Evolutionary conservation across 2,329 filamentous ascomycete species (phyloP).

Genomic region (Diaporthe longicolla): DNA sequence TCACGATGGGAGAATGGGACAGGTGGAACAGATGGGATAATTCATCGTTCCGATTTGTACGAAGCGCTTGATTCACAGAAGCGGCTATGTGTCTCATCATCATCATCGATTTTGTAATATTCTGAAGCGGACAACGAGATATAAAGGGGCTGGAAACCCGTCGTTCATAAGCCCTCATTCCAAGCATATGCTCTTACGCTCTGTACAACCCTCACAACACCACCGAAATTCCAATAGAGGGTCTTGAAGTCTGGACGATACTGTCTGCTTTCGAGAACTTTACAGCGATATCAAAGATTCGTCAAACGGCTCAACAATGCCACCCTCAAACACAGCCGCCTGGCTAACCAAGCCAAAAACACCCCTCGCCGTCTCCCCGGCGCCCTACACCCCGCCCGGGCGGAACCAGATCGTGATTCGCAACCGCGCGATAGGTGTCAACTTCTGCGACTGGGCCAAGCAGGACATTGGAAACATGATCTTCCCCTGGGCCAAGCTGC

Average conservation of each 20-base stretch:
- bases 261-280: fast-evolving
- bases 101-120: not conserved
- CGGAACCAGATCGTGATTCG: slow-evolving; percentile 48
- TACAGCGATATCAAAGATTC: fast-evolving
- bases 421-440: slow-evolving; percentile 51
- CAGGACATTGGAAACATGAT: slow-evolving; percentile 49
- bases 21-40: not conserved
- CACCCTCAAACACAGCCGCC: slow-evolving; percentile 30
- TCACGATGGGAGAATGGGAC: not conserved
- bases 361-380: slow-evolving; percentile 4
- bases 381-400: slow-evolving; percentile 14
- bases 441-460: slow-evolving; percentile 46
- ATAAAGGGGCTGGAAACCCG: not conserved
- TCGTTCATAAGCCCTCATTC: too few relatives aligned
- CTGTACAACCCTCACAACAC: too few relatives aligned
- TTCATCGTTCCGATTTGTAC: not conserved
- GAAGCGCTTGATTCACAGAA: too few relatives aligned
- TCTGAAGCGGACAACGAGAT: not conserved
- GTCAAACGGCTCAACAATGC: not conserved
- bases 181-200: not conserved
- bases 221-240: fast-evolving
- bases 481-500: slow-evolving; percentile 51
- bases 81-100: not conserved
- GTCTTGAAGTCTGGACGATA: fast-evolving
- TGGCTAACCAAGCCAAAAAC: slow-evolving; percentile 14